A percentile compares a stretch with the other conserved stretches of the same genome.
phyloP scores from a whole-genome alignment of 192 early-diverging fungal species.

The Umbelopsis sp. region DNA sequence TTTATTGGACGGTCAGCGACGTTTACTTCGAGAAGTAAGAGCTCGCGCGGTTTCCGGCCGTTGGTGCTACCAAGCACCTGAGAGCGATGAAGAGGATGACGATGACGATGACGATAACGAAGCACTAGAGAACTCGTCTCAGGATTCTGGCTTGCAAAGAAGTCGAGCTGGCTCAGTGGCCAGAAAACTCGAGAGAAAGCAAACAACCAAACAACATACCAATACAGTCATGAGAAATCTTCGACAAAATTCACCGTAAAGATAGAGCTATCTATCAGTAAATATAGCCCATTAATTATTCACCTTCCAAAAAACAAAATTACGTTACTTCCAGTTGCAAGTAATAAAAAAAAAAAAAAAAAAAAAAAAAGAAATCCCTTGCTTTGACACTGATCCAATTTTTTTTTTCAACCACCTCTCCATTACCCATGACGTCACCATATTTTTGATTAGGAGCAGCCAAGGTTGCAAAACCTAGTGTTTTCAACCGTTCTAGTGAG shows the following conservation, averaged over 20 bases:
- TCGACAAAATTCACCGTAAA: not conserved
- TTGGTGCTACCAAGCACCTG: not conserved
- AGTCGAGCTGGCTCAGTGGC: not conserved
- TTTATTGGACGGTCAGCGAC: not conserved
- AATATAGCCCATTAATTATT: no score
- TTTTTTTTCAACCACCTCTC: not conserved
- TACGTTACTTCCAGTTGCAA: no score
- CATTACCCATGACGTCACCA: not conserved
- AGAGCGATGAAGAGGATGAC: not conserved
- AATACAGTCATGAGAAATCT: constrained; percentile 1
- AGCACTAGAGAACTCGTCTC: not conserved
- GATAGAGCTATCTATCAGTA: no score
- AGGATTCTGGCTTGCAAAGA: not conserved
- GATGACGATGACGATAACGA: not conserved
- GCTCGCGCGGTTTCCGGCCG: not conserved
- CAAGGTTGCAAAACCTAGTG: not conserved
- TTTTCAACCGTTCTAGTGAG: constrained; percentile 16
- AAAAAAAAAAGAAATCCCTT: no score
- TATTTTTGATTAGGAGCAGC: constrained; percentile 7
- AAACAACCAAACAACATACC: not conserved
- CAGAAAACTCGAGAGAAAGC: not conserved
- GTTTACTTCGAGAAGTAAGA: not conserved
- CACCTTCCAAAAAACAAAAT: no score
- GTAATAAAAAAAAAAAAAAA: no score
- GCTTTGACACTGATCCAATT: not conserved